Evolutionary conservation across 1,284 basidiomycete species (phyloP).

Genomic region (Phylloboletellus chloephorus): DNA sequence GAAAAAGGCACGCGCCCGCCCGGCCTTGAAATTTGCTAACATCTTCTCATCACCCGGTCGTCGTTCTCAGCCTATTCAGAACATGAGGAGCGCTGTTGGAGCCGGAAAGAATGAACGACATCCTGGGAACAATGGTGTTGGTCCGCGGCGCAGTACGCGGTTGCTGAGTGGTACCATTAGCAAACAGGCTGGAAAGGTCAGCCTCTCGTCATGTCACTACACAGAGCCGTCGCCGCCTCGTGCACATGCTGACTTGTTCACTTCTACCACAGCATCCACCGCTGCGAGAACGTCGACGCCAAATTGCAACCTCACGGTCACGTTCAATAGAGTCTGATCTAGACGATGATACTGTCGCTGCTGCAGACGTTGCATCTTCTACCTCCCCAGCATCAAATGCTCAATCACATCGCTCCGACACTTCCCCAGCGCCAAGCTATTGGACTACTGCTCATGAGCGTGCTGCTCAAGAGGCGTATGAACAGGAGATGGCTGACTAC

Average conservation of each 20-base stretch:
- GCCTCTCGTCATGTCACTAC: conserved; percentile 6
- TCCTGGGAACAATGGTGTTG: conserved; percentile 36
- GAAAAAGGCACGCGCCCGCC: conserved; percentile 82
- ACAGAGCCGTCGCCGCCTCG: neutral
- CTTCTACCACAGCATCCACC: conserved; percentile 35
- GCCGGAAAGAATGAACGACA: conserved; percentile 47
- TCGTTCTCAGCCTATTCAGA: conserved; percentile 63
- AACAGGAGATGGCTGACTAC: conserved; percentile 69
- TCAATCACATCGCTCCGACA: conserved; percentile 56
- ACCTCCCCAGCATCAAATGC: conserved; percentile 56
- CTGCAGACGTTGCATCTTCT: conserved; percentile 47
- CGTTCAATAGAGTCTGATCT: conserved; percentile 62
- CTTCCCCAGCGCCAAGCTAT: conserved; percentile 50
- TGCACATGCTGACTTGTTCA: conserved; percentile 13
- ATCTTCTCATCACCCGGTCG: conserved; percentile 74
- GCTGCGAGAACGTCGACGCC: conserved; percentile 57
- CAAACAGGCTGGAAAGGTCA: conserved; percentile 44
- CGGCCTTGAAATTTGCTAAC: conserved; percentile 73
- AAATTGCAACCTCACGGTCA: conserved; percentile 45
- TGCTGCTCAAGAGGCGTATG: conserved; percentile 65
- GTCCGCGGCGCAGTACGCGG: conserved; percentile 64
- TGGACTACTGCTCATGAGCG: conserved; percentile 60
- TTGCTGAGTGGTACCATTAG: conserved; percentile 49
- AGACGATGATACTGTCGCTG: conserved; percentile 52
- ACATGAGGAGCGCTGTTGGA: conserved; percentile 45